phyloP scores from a whole-genome alignment of 2,329 filamentous ascomycete genomes.

The Metarhizium brunneum region DNA sequence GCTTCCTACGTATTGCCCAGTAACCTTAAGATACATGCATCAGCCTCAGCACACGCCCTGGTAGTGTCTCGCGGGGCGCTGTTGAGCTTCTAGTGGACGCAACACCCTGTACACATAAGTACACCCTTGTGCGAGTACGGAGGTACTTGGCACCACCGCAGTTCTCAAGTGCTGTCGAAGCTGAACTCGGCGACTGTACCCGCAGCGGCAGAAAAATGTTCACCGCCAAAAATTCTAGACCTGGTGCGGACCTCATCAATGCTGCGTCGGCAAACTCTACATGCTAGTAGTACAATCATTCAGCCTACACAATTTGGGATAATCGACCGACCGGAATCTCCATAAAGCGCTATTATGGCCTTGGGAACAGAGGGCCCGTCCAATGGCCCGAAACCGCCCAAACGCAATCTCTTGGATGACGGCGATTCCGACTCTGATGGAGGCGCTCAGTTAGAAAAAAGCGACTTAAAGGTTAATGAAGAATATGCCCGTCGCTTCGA shows the following conservation, averaged over 20 bases:
- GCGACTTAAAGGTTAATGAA: conserved; percentile 73
- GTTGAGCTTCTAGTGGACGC: too few relatives aligned
- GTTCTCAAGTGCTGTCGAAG: conserved; percentile 6
- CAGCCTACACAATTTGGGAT: neutral
- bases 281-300: too few relatives aligned
- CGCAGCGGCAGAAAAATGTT: conserved; percentile 12
- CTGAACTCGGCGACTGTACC: neutral
- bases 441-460: conserved; percentile 27
- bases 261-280: too few relatives aligned
- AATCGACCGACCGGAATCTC: neutral
- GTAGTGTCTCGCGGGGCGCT: too few relatives aligned
- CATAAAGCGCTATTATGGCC: conserved; percentile 6
- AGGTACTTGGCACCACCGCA: too few relatives aligned
- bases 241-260: neutral
- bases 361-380: conserved; percentile 10
- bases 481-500: conserved; percentile 87
- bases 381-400: conserved; percentile 24
- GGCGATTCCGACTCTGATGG: conserved; percentile 42
- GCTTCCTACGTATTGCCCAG: neutral
- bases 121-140: too few relatives aligned
- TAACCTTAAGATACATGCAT: neutral
- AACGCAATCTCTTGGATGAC: conserved; percentile 45
- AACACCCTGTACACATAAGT: too few relatives aligned
- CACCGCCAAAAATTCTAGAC: conserved; percentile 24
- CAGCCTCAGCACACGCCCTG: neutral